Evolutionary conservation across 768 basidiomycete genomes (phyloP).

Genomic region (Boletales sp.): DNA sequence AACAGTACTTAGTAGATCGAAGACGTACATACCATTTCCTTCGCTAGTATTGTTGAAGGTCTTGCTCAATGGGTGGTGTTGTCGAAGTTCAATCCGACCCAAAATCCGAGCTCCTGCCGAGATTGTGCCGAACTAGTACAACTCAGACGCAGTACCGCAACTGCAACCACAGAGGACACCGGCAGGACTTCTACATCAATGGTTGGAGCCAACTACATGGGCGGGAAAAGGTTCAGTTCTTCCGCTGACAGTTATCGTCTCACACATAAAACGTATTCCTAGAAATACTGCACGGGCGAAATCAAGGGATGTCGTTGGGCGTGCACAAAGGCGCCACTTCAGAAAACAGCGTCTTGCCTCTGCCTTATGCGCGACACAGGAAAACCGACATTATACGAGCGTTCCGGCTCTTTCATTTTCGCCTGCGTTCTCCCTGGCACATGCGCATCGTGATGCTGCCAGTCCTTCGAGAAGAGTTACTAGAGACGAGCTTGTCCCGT

Average conservation of each 20-base stretch:
- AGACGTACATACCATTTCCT: too few species aligned
- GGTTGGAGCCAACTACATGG: slow-evolving; percentile 76
- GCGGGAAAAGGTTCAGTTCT: slow-evolving; percentile 55
- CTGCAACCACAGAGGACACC: too few species aligned
- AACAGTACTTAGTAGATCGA: slow-evolving; percentile 6
- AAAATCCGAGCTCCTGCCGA: too few species aligned
- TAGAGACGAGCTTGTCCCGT: slow-evolving; percentile 2
- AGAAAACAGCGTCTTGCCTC: slow-evolving; percentile 53
- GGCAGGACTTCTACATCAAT: slow-evolving; percentile 27
- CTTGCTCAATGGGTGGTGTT: too few species aligned
- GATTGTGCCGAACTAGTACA: too few species aligned
- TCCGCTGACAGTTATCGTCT: neutral
- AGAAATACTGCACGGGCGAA: slow-evolving; percentile 61
- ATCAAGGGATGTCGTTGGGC: slow-evolving; percentile 51
- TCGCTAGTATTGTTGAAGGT: too few species aligned
- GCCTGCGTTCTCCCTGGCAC: slow-evolving; percentile 25
- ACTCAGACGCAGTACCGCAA: too few species aligned
- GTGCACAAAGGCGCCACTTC: slow-evolving; percentile 58
- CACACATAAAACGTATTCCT: neutral
- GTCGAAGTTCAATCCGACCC: too few species aligned
- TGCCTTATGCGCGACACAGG: slow-evolving; percentile 33
- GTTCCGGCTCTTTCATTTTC: slow-evolving; percentile 6
- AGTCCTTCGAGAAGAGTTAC: neutral
- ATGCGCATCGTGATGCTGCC: slow-evolving; percentile 16
- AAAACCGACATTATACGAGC: slow-evolving; percentile 2